phyloP scores from a whole-genome alignment of 495 filamentous ascomycete genomes.

The Hypoxylon perforatum region DNA sequence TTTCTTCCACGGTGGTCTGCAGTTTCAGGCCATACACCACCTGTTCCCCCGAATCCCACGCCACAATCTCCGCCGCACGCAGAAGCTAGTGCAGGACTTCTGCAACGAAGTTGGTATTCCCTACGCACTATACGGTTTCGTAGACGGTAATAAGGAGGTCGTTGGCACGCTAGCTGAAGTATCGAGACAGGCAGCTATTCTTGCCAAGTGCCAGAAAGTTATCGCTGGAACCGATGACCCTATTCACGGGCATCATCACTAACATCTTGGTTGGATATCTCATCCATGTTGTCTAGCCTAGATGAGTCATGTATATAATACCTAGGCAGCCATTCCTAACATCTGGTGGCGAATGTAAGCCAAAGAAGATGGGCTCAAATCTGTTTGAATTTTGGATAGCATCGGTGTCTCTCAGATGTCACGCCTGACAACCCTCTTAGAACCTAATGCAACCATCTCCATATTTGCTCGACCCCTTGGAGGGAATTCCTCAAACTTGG shows the following conservation, averaged over 20 bases:
- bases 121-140: constrained; percentile 93
- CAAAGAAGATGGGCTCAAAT: constrained; percentile 11
- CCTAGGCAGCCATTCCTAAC: constrained; percentile 14
- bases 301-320: constrained; percentile 32
- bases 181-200: constrained; percentile 83
- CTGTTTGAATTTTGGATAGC: no score
- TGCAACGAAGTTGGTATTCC: constrained; percentile 92
- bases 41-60: constrained; percentile 93
- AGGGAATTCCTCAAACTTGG: constrained; percentile 9
- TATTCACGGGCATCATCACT: constrained; percentile 51
- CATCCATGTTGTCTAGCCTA: constrained; percentile 16
- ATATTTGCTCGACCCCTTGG: constrained; percentile 10
- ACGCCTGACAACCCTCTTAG: constrained; percentile 10
- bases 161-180: constrained; percentile 87
- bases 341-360: constrained; percentile 1
- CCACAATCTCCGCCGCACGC: constrained; percentile 87
- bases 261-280: constrained; percentile 18
- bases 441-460: constrained; percentile 23
- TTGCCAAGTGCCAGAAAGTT: constrained; percentile 87
- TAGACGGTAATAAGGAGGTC: constrained; percentile 90
- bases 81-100: constrained; percentile 87
- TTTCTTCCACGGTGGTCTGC: constrained; percentile 94
- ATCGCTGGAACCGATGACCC: constrained; percentile 51
- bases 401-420: constrained; percentile 11
- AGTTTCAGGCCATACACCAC: constrained; percentile 97